Conservation (phyloP, 805 yeast species). For the Candida fluviatilis region DNA sequence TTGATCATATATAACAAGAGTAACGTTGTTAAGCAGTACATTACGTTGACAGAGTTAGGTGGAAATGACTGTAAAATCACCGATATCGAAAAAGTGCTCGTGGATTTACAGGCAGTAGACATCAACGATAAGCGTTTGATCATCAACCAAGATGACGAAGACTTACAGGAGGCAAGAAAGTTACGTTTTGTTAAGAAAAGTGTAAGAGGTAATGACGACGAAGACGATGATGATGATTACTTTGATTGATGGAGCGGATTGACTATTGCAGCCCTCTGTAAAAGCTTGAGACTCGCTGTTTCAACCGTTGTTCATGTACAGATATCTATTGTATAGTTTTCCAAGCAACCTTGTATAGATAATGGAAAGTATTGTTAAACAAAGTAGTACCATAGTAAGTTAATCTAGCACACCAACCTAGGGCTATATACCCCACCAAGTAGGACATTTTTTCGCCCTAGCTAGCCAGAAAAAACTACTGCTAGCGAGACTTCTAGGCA, state of each 20-base stretch:
- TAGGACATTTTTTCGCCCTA: too few species aligned
- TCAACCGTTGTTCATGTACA: too few species aligned
- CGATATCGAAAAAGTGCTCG: slow-evolving; percentile 74
- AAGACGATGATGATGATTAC: slow-evolving; percentile 27
- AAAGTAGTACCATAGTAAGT: too few species aligned
- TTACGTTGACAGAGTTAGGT: slow-evolving; percentile 78
- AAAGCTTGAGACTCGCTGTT: too few species aligned
- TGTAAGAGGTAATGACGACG: slow-evolving; percentile 36
- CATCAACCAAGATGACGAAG: slow-evolving; percentile 55
- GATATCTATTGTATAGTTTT: too few species aligned
- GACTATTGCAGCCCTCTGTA: too few species aligned
- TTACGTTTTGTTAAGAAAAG: slow-evolving; percentile 56
- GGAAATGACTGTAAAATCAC: slow-evolving; percentile 69
- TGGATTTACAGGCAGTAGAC: slow-evolving; percentile 61
- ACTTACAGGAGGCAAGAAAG: slow-evolving; percentile 49
- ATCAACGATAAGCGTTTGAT: slow-evolving; percentile 63
- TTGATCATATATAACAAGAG: slow-evolving; percentile 75
- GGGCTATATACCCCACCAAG: too few species aligned
- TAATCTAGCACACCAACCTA: too few species aligned
- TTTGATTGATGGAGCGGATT: slow-evolving; percentile 24
- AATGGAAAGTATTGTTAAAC: too few species aligned
- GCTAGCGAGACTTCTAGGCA: too few species aligned
- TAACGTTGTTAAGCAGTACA: slow-evolving; percentile 72
- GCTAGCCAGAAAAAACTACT: background rate
- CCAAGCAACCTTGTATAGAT: too few species aligned